Conservation (phyloP, 768 basidiomycete genomes). For the Symmetrospora coprosmae region DNA sequence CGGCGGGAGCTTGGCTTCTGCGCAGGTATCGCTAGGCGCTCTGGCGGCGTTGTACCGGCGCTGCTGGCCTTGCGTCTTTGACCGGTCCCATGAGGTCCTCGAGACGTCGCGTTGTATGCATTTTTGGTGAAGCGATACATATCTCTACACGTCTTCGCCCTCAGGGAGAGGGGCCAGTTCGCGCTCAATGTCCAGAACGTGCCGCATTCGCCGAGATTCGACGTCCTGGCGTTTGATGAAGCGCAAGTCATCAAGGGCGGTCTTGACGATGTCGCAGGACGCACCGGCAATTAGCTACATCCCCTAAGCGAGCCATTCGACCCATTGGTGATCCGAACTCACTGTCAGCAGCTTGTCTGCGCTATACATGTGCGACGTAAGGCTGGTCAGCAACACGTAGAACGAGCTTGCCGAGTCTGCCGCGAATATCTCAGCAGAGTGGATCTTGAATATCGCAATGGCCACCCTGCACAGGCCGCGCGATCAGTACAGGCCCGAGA, state of each 20-base stretch:
- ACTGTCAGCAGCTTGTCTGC: slow-evolving; percentile 82
- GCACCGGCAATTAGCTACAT: not conserved
- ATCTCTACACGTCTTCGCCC: no score
- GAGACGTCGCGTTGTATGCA: no score
- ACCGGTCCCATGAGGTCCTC: no score
- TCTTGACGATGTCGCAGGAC: not conserved
- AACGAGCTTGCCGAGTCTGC: slow-evolving; percentile 77
- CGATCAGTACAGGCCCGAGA: not conserved
- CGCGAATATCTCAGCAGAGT: slow-evolving; percentile 66
- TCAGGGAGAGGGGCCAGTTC: slow-evolving; percentile 13
- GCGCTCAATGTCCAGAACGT: slow-evolving; percentile 9
- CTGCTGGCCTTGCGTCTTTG: no score
- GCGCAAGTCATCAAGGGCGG: slow-evolving; percentile 14
- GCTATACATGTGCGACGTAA: slow-evolving; percentile 87
- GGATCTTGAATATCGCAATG: slow-evolving; percentile 65
- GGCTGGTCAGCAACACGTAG: slow-evolving; percentile 72
- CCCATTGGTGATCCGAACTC: slow-evolving; percentile 28
- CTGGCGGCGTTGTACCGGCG: no score
- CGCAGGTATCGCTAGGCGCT: no score
- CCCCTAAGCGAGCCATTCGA: not conserved
- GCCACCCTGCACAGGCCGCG: slow-evolving; percentile 50
- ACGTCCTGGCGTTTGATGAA: slow-evolving; percentile 20
- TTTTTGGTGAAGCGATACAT: no score
- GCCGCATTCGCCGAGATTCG: slow-evolving; percentile 1
- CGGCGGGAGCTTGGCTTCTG: no score